These are phyloP conservation scores for Fusarium chaquense DNA, from an alignment of 2,329 filamentous ascomycete genomes.

Conservation along the genomic window DNA sequence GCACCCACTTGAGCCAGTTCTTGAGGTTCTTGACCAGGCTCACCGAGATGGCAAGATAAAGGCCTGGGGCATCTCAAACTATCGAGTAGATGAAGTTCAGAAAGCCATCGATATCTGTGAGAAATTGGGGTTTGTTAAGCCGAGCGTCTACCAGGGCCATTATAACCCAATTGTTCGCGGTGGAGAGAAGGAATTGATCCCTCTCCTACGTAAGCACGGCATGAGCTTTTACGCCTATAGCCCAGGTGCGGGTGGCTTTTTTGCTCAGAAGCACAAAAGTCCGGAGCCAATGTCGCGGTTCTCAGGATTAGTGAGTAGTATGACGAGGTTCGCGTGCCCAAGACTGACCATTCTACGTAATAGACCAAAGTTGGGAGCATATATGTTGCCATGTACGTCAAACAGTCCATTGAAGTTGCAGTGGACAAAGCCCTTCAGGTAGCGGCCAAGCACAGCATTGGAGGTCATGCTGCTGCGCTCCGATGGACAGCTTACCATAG, in stretches of 20 bases:
- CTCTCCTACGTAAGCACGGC: conserved; percentile 55
- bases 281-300: conserved; percentile 36
- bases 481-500: conserved; percentile 57
- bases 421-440: conserved; percentile 45
- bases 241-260: conserved; percentile 43
- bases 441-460: conserved; percentile 52
- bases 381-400: conserved; percentile 47
- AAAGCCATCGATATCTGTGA: conserved; percentile 58
- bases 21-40: conserved; percentile 57
- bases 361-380: conserved; percentile 38
- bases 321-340: rapidly evolving
- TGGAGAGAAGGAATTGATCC: conserved; percentile 58
- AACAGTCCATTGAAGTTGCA: conserved; percentile 47
- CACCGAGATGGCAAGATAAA: conserved; percentile 58
- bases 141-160: conserved; percentile 61
- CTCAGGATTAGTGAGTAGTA: conserved; percentile 40
- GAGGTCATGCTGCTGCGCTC: conserved; percentile 56
- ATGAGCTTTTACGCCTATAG: conserved; percentile 61
- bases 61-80: conserved; percentile 62
- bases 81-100: conserved; percentile 58
- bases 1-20: conserved; percentile 57
- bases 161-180: conserved; percentile 60
- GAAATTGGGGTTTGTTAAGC: conserved; percentile 55
- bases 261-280: conserved; percentile 44
- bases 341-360: background rate